Percentiles rank a stretch among this genome's conserved stretches.
Evolutionary conservation across 2,329 filamentous ascomycete species (phyloP).

Genomic region (Fusarium burgessii): DNA sequence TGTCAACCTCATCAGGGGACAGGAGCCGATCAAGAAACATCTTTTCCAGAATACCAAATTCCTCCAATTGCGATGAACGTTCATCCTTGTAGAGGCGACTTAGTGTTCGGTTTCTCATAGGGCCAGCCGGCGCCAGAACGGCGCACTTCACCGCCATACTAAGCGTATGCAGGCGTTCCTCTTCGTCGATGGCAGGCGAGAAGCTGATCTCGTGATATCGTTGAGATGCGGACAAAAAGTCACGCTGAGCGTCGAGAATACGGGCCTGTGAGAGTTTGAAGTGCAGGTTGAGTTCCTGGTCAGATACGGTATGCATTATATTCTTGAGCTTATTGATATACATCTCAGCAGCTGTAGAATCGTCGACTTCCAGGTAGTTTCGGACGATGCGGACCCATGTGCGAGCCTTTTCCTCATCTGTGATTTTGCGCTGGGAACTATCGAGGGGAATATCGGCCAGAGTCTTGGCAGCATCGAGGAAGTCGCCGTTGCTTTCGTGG

Average conservation of each 20-base stretch:
- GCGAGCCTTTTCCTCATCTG: constrained; percentile 82
- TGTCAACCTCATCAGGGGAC: constrained; percentile 82
- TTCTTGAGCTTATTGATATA: constrained; percentile 97
- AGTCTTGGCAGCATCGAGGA: constrained; percentile 78
- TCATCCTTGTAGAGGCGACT: constrained; percentile 95
- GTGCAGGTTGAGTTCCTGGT: constrained; percentile 81
- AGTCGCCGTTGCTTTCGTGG: constrained; percentile 86
- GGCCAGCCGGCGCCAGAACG: constrained; percentile 91
- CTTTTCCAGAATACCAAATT: constrained; percentile 93
- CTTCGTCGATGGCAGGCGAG: constrained; percentile 81
- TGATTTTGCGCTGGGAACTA: constrained; percentile 85
- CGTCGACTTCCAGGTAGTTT: constrained; percentile 93
- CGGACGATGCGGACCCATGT: constrained; percentile 96
- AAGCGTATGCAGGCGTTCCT: constrained; percentile 86
- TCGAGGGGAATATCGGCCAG: constrained; percentile 90
- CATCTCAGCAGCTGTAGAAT: constrained; percentile 84
- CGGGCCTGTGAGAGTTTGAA: constrained; percentile 93
- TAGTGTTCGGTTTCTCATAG: constrained; percentile 81
- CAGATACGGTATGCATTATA: constrained; percentile 81
- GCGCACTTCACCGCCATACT: constrained; percentile 91
- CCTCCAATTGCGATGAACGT: constrained; percentile 77
- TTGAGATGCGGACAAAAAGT: constrained; percentile 88
- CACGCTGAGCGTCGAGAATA: constrained; percentile 89
- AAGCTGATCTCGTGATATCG: constrained; percentile 91
- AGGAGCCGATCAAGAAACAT: constrained; percentile 95